A percentile compares a stretch with the other conserved stretches of the same genome.
phyloP scores from a whole-genome alignment of 1,284 basidiomycete genomes.

The Puccinia triticina region DNA sequence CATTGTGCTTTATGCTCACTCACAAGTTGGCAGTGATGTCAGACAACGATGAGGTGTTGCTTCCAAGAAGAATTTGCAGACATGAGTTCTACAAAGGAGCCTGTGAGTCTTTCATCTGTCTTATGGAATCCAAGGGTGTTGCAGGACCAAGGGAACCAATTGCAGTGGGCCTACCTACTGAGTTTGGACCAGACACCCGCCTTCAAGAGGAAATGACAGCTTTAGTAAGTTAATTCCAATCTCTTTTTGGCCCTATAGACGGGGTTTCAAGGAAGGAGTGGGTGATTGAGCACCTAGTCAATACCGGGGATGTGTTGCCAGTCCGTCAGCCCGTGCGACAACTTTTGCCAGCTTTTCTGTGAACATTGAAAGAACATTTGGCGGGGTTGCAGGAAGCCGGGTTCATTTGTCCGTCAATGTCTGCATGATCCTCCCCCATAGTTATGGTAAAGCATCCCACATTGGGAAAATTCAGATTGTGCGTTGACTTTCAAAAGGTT shows the following conservation, averaged over 20 bases:
- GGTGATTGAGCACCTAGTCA: not conserved
- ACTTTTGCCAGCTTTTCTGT: not conserved
- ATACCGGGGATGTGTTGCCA: not conserved
- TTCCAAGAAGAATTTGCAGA: too few relatives aligned
- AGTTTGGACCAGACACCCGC: not conserved
- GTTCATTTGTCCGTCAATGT: too few relatives aligned
- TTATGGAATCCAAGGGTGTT: too few relatives aligned
- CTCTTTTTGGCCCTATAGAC: not conserved
- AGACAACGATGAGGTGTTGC: not conserved
- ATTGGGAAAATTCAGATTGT: not conserved
- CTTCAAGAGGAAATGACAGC: not conserved
- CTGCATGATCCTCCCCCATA: slow-evolving; percentile 9
- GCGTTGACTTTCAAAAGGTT: not conserved
- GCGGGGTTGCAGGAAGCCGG: too few relatives aligned
- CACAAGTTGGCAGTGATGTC: too few relatives aligned
- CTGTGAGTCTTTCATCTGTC: too few relatives aligned
- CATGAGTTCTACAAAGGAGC: too few relatives aligned
- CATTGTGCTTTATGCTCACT: too few relatives aligned
- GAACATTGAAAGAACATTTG: not conserved
- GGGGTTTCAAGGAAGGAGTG: not conserved
- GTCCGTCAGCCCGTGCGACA: slow-evolving; percentile 3
- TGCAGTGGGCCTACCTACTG: not conserved
- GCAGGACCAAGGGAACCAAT: not conserved
- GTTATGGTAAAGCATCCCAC: not conserved
- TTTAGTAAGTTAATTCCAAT: not conserved